These are phyloP conservation scores for Apiospora koreana DNA, from an alignment of 2,329 filamentous ascomycete species.

Conservation along the genomic window DNA sequence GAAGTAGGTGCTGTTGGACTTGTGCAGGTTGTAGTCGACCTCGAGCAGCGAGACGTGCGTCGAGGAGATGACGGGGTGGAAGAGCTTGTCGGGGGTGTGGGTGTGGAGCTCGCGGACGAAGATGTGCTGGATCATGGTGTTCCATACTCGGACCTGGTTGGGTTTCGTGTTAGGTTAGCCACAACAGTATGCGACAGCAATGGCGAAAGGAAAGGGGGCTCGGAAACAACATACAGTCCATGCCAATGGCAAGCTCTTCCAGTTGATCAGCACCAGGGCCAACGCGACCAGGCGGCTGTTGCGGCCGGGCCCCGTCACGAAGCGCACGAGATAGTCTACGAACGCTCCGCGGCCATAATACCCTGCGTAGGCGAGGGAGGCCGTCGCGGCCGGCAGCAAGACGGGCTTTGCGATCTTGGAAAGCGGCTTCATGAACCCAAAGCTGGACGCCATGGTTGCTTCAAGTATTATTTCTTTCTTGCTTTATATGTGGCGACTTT, in stretches of 20 bases:
- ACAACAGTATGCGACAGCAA: no score
- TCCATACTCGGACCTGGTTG: constrained; percentile 57
- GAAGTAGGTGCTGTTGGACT: constrained; percentile 85
- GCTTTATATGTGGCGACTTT: no score
- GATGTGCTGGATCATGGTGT: constrained; percentile 56
- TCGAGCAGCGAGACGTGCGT: constrained; percentile 72
- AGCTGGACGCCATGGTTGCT: constrained; percentile 28
- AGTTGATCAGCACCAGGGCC: constrained; percentile 61
- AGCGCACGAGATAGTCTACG: constrained; percentile 38
- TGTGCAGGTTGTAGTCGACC: constrained; percentile 85
- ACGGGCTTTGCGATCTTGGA: constrained; percentile 35
- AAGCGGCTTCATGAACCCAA: constrained; percentile 21
- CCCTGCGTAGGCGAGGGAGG: constrained; percentile 48
- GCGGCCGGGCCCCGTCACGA: constrained; percentile 56
- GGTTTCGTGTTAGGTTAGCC: background rate
- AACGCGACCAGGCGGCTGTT: constrained; percentile 54
- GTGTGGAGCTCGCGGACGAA: constrained; percentile 48
- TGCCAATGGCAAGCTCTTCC: constrained; percentile 72
- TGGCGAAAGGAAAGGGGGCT: background rate
- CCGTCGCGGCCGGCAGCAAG: constrained; percentile 43
- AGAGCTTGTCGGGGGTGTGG: constrained; percentile 65
- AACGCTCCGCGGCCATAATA: constrained; percentile 43
- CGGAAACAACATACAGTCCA: constrained; percentile 68
- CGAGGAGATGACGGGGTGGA: constrained; percentile 68
- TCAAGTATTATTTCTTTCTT: constrained; percentile 7